A percentile compares a stretch with the other conserved stretches of the same genome.
Conservation (phyloP, 176 grass and related monocot genomes). For the Alloteropsis semialata region DNA sequence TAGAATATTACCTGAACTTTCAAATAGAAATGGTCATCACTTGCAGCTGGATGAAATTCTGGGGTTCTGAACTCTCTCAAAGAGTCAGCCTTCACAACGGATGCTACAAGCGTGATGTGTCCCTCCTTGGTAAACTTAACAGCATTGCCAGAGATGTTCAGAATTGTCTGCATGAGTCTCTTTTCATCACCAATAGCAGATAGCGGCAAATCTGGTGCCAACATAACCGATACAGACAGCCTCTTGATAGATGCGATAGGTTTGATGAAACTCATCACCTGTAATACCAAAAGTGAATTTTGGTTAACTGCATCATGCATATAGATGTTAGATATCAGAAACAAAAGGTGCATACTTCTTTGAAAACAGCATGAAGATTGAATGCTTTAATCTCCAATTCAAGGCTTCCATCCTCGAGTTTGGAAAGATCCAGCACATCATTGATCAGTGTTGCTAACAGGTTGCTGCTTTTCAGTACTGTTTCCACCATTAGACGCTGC, state of each 20-base stretch:
- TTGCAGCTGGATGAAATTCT: slow-evolving; percentile 65
- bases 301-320: slow-evolving; percentile 20
- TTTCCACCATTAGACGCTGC: slow-evolving; percentile 91
- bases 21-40: slow-evolving; percentile 82
- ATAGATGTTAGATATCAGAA: slow-evolving; percentile 31
- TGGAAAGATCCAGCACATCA: slow-evolving; percentile 88
- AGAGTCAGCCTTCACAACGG: slow-evolving; percentile 70
- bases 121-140: slow-evolving; percentile 99
- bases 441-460: slow-evolving; percentile 92
- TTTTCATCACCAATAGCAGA: slow-evolving; percentile 87
- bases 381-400: slow-evolving; percentile 61
- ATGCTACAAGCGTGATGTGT: slow-evolving; percentile 71
- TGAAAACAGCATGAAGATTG: slow-evolving; percentile 67
- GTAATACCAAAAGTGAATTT: slow-evolving; percentile 16
- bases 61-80: slow-evolving; percentile 72
- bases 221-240: slow-evolving; percentile 64
- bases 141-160: slow-evolving; percentile 91
- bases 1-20: slow-evolving; percentile 82
- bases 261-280: slow-evolving; percentile 75
- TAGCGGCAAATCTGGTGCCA: slow-evolving; percentile 82
- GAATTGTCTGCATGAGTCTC: slow-evolving; percentile 87
- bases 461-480: slow-evolving; percentile 81
- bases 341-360: slow-evolving; percentile 46
- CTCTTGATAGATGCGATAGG: slow-evolving; percentile 78
- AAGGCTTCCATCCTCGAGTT: slow-evolving; percentile 83